Evolutionary conservation across 2,329 filamentous ascomycete genomes (phyloP), one percentile per base, ranked within the genome.

Genomic region (Fusarium sulawesiense): DNA sequence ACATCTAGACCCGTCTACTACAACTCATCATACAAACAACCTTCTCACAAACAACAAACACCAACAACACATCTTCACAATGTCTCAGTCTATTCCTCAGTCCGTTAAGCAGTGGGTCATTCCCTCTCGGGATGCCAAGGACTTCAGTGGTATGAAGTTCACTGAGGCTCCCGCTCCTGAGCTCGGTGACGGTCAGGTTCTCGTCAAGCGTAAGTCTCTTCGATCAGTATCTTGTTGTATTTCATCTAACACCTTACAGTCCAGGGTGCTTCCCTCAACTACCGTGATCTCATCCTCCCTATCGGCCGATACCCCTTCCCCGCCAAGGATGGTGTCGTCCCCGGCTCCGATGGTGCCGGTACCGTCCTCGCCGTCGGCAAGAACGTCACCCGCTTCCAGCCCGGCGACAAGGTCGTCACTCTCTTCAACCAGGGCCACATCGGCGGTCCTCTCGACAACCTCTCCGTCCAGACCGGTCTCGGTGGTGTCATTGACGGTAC

Each of bases 401-500:
- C 81, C 53, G 87, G 87, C 60, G 86, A 88, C 78, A 81, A 82
- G 45, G 85, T 89, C 57, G 75, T 84, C 57, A 91, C 89, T 4
- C 84, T 92, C 70, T 92, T 92, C 80, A 86, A 85, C 80, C 85
- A 88, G 75, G 80, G 77, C 56, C 85, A 88, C 71, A 80, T 86
- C 59, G 81, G 77, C 63, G 86, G 85, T 2, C 65, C 80, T 27
- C 64, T 84, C n/a, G 78, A 78, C 34, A 14, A 59, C 3, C 64
- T 68, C 2, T 80, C 78, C 27, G 60, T 80, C 7, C 57, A 64
- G 1, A 88, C 88, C 2, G 91, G 91, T 4, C 85, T 94, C 2
- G 92, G 92, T 57, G 92, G 91, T 50, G 83, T 83, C 13, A 59
- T 91, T 2, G 88, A 94, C 73, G 93, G 93, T 61, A 87, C 86